Base-by-base conservation (phyloP, 345 rosid genomes). In the Heritiera fomes region DNA sequence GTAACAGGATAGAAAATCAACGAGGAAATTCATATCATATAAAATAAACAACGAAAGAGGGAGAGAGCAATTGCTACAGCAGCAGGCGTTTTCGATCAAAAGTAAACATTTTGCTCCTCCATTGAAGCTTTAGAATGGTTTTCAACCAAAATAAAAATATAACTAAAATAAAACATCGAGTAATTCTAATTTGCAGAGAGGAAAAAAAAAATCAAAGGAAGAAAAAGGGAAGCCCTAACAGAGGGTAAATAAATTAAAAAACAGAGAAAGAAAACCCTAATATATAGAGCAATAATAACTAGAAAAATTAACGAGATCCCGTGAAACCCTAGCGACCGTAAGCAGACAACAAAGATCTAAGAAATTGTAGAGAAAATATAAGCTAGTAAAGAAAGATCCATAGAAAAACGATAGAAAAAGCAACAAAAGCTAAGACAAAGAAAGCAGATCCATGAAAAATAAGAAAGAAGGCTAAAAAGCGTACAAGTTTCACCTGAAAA, bases 301-400 rank as follows among this genome's bases (percentile, higher is more conserved):
- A 8, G 30, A 73, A 53, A 73, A 55, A 10, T n/a, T 0, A 11
- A 6, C 60, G 49, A 72, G 76, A 73, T 73, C 76, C 17, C 15
- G 63, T 18, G 17, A 73, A 55, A 73, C 59, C 49, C 55, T 9
- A 10, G 17, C 5, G 47, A 18, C 32, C 1, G 23, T 11, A 53
- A 53, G 49, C 75, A 53, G 32, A 72, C 2, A 72, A 34, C 49
- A 7, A 73, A 43, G 76, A 73, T 73, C 76, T 55, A 73, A 73
- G 64, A 55, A 34, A 38, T 43, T 17, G 8, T 2, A 7, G 17
- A 13, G 76, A n/a, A 73, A 73, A 72, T 8, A 40, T 2, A 73
- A 38, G 34, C 18, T 6, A 40, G n/a, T n/a, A 17, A 55, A 55
- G 45, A 55, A n/a, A 73, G 46, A 72, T 72, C 62, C 62, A 28